These are phyloP conservation scores for Mucuna pruriens DNA, from an alignment of 306 rosid genomes.

Conservation along the genomic window DNA sequence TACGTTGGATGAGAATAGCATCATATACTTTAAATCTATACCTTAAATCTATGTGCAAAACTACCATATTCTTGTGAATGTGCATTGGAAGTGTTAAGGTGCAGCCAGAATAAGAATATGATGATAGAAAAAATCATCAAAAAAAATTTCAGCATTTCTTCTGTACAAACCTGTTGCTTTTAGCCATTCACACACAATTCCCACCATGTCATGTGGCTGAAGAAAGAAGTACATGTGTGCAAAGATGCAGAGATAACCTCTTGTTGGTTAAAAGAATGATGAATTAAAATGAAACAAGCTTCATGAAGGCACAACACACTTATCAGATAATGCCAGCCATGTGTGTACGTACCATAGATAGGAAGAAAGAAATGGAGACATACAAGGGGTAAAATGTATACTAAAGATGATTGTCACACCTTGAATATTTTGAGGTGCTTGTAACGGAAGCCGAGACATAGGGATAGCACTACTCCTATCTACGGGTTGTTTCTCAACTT, in stretches of 20 bases:
- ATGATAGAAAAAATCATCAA: background rate
- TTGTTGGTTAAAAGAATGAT: background rate
- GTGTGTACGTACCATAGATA: background rate
- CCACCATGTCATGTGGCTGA: background rate
- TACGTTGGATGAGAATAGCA: constrained; percentile 6
- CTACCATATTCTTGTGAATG: background rate
- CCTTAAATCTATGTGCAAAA: background rate
- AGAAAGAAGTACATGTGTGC: background rate
- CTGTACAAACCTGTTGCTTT: background rate
- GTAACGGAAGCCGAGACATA: constrained; percentile 68
- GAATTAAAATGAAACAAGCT: constrained; percentile 12
- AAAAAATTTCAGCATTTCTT: background rate
- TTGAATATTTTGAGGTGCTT: constrained; percentile 83
- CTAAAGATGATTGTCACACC: constrained; percentile 49
- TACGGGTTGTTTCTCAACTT: constrained; percentile 67
- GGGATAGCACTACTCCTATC: constrained; percentile 73
- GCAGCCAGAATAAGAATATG: background rate
- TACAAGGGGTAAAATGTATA: constrained; percentile 4
- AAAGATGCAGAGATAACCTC: background rate
- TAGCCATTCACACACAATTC: constrained; percentile 12
- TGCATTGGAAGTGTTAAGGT: background rate
- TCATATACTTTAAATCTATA: background rate
- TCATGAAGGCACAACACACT: background rate
- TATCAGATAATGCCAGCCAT: constrained; percentile 6
- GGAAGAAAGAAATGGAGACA: background rate